Percentiles rank a stretch among this genome's conserved stretches.
Evolutionary conservation across 306 rosid genomes (phyloP).

Genomic region (Trifolium pratense): DNA sequence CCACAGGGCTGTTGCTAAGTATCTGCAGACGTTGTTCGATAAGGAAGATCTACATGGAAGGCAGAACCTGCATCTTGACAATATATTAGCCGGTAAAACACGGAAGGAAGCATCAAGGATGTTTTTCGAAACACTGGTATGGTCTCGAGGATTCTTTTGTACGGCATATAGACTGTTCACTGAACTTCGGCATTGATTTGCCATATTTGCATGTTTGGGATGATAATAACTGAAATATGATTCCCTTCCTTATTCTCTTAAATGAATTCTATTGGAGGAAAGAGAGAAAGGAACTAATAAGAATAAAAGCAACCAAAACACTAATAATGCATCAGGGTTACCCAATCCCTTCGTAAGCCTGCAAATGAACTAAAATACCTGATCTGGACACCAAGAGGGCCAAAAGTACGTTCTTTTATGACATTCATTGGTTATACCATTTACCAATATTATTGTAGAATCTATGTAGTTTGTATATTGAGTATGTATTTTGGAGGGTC

Average conservation of each 20-base stretch:
- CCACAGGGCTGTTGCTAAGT: conserved; percentile 87
- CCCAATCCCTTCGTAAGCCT: too few species aligned
- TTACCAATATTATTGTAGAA: not conserved
- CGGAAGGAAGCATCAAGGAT: conserved; percentile 55
- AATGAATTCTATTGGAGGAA: too few species aligned
- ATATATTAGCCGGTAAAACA: conserved; percentile 59
- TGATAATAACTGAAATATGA: conserved; percentile 17
- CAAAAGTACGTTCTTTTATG: too few species aligned
- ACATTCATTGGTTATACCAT: conserved; percentile 18
- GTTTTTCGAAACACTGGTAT: conserved; percentile 66
- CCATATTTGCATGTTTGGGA: conserved; percentile 23
- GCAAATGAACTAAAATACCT: too few species aligned
- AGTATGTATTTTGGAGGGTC: conserved; percentile 3
- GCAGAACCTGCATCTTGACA: conserved; percentile 73
- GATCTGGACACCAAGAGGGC: too few species aligned
- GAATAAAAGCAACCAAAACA: conserved; percentile 5
- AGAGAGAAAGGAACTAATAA: too few species aligned
- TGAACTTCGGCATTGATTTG: conserved; percentile 22
- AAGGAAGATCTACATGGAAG: conserved; percentile 71
- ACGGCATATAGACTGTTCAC: not conserved
- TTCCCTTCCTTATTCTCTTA: too few species aligned
- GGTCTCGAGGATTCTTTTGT: conserved; percentile 34
- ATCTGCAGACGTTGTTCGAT: conserved; percentile 84
- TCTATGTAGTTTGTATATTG: conserved; percentile 4
- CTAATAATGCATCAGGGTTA: not conserved